A percentile compares a stretch with the other conserved stretches of the same genome.
phyloP scores from a whole-genome alignment of 805 yeast genomes.

The Aciculoconidium aculeatum region DNA sequence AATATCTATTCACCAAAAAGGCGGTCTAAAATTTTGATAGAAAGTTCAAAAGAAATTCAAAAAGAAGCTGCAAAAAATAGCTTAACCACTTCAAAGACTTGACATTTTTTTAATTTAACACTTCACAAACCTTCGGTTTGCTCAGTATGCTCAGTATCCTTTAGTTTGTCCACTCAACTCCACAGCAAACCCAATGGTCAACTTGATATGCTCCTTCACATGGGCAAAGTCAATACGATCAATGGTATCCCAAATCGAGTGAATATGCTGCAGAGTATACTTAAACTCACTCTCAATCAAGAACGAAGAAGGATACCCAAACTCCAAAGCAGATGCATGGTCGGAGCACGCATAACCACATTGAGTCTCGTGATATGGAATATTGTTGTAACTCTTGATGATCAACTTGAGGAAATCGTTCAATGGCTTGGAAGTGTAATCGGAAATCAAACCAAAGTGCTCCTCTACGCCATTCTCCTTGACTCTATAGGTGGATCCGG shows the following conservation, averaged over 20 bases:
- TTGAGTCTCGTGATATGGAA: slow-evolving; percentile 65
- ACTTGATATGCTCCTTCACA: slow-evolving; percentile 72
- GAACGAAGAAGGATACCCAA: slow-evolving; percentile 81
- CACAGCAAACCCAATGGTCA: slow-evolving; percentile 65
- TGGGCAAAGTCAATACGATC: slow-evolving; percentile 76
- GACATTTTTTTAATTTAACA: too few species aligned
- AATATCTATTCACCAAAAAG: too few species aligned
- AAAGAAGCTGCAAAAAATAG: too few species aligned
- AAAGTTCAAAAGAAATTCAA: too few species aligned
- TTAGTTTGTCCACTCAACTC: too few species aligned
- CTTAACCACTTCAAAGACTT: too few species aligned
- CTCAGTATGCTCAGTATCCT: too few species aligned
- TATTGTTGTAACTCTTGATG: slow-evolving; percentile 55
- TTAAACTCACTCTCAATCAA: slow-evolving; percentile 73
- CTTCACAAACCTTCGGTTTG: too few species aligned
- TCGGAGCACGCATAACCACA: slow-evolving; percentile 96
- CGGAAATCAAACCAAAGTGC: slow-evolving; percentile 75
- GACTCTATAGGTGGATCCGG: slow-evolving; percentile 62
- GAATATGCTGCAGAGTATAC: slow-evolving; percentile 64
- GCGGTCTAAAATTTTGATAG: too few species aligned
- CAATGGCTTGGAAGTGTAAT: slow-evolving; percentile 52
- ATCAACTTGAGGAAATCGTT: slow-evolving; percentile 58
- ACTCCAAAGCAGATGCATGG: slow-evolving; percentile 78
- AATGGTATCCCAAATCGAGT: slow-evolving; percentile 71
- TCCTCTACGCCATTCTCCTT: slow-evolving; percentile 47